Base-by-base conservation (phyloP, 257 asterid genomes). In the Apocynum venetum region DNA sequence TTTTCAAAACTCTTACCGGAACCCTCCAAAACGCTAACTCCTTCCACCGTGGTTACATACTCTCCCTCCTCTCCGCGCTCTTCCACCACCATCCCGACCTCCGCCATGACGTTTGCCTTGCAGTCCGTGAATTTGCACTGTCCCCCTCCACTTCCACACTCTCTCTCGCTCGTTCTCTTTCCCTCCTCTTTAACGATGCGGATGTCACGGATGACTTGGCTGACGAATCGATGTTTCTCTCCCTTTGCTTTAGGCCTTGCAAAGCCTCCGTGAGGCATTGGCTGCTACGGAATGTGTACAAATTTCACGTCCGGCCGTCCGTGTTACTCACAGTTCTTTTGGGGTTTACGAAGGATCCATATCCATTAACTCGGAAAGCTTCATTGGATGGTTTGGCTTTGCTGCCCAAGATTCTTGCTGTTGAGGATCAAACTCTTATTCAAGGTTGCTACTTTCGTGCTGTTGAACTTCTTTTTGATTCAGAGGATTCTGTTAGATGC, bases 321-420 rank as follows among this genome's bases (percentile, higher is more conserved):
- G 88, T 91, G 71, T 83, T 91, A 89, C 83, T 93, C 66, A 91
- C 93, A 38, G 89, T 93, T 69, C 80, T 91, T 74, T 77, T 90
- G 17, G 97, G 98, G 38, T 85, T 93, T 66, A 91, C 97, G 12
- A 96, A 88, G 90, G 99, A 96, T 65, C 98, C 99, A 5, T 91
- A 78, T 84, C 98, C 99, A 6, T 80, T 56, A 65, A 80, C 89
- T 40, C 88, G 97, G 81, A 87, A 82, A 73, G 89, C 89, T 74
- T 95, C 98, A 1, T 69, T 93, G 92, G 92, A 90, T 77, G 97
- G 89, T 43, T 77, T 93, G 81, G 88, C 83, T 78, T 77, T 74
- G 76, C 61, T 91, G 82, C 76, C 84, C 17, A 74, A 77, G 43
- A 81, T 80, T 71, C 63, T 90, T 71, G 77, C 76, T 71, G 87